A percentile compares a stretch with the other conserved stretches of the same genome.
Evolutionary conservation across 2,329 filamentous ascomycete species (phyloP).

Genomic region (Colletotrichum musae): DNA sequence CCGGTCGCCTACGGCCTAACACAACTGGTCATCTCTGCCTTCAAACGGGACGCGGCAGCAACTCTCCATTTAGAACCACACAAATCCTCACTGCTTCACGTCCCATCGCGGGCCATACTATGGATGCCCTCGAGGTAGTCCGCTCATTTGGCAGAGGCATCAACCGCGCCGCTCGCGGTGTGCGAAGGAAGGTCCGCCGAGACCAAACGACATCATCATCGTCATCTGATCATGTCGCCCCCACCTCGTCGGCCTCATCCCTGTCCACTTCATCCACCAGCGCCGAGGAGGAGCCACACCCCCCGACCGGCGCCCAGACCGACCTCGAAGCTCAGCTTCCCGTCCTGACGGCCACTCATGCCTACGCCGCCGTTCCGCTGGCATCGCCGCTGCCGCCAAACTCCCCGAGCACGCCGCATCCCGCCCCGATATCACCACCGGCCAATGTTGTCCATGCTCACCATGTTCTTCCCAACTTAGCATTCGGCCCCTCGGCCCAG

Average conservation of each 20-base stretch:
- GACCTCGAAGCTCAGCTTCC: constrained; percentile 38
- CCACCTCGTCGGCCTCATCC: constrained; percentile 34
- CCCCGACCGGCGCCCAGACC: constrained; percentile 23
- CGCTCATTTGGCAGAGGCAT: constrained; percentile 37
- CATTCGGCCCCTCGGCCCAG: constrained; percentile 35
- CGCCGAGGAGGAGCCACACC: constrained; percentile 35
- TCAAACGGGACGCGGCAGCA: constrained; percentile 8
- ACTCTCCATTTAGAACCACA: constrained; percentile 9
- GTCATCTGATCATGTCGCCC: constrained; percentile 22
- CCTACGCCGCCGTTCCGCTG: constrained; percentile 28
- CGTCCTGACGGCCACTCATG: constrained; percentile 22
- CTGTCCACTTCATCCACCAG: constrained; percentile 32
- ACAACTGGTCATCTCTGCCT: neutral
- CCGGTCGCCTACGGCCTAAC: constrained; percentile 25
- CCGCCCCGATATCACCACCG: constrained; percentile 10
- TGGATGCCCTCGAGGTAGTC: constrained; percentile 36
- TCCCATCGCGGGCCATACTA: constrained; percentile 28
- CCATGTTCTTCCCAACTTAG: constrained; percentile 27
- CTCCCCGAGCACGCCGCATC: constrained; percentile 19
- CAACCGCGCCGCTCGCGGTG: constrained; percentile 34
- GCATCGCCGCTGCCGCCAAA: constrained; percentile 28
- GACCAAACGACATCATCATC: constrained; percentile 12
- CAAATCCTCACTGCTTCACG: neutral
- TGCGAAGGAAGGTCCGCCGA: constrained; percentile 32
- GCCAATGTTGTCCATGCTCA: constrained; percentile 19